A percentile compares a stretch with the other conserved stretches of the same genome.
Evolutionary conservation across 2,329 filamentous ascomycete species (phyloP).

Genomic region (Pestalotiopsis sp.): DNA sequence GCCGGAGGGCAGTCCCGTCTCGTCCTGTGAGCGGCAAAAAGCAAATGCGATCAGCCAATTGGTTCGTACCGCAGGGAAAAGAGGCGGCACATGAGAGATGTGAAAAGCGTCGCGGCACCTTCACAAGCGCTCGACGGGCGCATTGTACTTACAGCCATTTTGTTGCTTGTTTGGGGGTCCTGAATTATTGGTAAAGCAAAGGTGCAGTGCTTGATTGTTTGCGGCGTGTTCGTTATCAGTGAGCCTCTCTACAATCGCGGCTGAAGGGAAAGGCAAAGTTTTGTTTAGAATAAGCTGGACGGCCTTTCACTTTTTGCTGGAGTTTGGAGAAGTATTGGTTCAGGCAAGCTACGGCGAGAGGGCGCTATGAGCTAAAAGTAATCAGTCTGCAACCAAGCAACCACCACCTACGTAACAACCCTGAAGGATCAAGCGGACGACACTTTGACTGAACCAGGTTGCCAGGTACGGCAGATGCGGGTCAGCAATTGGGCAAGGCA

Average conservation of each 20-base stretch:
- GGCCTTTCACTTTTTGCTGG: not conserved
- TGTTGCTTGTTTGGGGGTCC: not conserved
- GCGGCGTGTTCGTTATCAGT: not conserved
- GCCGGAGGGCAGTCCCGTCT: conserved; percentile 78
- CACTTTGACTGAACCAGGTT: not conserved
- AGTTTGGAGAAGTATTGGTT: not conserved
- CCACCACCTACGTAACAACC: not conserved
- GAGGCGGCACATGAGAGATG: not conserved
- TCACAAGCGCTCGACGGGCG: not conserved
- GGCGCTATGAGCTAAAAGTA: not conserved
- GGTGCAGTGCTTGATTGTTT: not conserved
- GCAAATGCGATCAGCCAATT: not conserved
- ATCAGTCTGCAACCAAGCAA: not conserved
- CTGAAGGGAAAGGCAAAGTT: not conserved
- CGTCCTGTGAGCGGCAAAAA: conserved; percentile 49
- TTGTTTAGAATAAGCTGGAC: not conserved
- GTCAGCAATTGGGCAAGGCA: not conserved
- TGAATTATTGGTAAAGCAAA: not conserved
- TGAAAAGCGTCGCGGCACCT: not conserved
- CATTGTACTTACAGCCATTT: not conserved
- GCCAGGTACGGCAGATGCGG: not conserved
- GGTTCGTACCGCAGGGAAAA: not conserved
- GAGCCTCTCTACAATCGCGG: not conserved
- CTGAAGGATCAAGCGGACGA: not conserved
- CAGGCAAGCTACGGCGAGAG: not conserved